Base-by-base conservation (phyloP, 495 filamentous ascomycete species). In the Endocarpon pusillum region DNA sequence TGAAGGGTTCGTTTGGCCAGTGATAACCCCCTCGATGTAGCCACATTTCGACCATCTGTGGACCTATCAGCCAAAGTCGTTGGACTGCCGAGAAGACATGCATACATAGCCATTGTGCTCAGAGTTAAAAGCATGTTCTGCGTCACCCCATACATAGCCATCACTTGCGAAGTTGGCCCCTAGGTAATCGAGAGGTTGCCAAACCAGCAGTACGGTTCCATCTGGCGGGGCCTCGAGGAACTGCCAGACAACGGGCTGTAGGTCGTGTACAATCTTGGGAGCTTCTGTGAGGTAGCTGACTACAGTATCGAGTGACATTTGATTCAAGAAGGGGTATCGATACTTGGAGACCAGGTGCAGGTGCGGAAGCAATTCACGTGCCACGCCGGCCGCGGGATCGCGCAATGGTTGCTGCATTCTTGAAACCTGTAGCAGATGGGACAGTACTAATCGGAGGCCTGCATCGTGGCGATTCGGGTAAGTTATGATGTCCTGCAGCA, bases 71-170 rank as follows among this genome's bases (percentile, higher is more conserved):
- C 30, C 15, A 39, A 12, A 12, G 36, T 17, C 20, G 14, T 15
- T 18, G 17, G 28, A 32, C n/a, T 24, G n/a, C 6, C 19, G 32
- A 27, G 4, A 19, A 5, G 10, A 12, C 32, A 4, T 34, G 12
- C 78, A 42, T 71, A 87, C 82, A 55, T 83, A 77, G 32, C 84
- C 85, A 42, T 73, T 72, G 42, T 74, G 56, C 39, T 84, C 73
- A 32, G 78, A 70, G 26, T 64, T 67, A 36, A 71, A 78, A 11
- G 66, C 72, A 33, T 72, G 61, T 54, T 96, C 87, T 10, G 67
- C 61, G 43, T 81, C 77, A 3, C 74, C 69, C 87, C 87, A 97
- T 32, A 93, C 59, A 47, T 82, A 87, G 10, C 89, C 89, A 66
- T 97, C 87, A 38, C 75, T 91, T 15, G 89, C 74, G 45, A 81